Conservation (phyloP, 495 filamentous ascomycete genomes). For the Penicillium dipodomyicola region DNA sequence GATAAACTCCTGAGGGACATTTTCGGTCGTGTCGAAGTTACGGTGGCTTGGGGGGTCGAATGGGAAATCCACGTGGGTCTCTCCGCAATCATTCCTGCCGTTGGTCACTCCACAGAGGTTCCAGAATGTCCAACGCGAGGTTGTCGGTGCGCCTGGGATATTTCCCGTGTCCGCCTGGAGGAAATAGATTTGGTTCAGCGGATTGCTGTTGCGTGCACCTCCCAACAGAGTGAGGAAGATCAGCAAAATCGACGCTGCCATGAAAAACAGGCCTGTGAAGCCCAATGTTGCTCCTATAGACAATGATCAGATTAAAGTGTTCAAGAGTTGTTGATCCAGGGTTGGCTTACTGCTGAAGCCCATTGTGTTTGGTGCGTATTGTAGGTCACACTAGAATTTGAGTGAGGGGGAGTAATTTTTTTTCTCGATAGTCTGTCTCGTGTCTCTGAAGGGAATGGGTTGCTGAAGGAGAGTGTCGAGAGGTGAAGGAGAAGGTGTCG, state of each 20-base stretch:
- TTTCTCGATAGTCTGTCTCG: background rate
- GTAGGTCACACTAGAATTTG: background rate
- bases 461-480: background rate
- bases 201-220: slow-evolving; percentile 56
- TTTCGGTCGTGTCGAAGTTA: slow-evolving; percentile 58
- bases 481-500: background rate
- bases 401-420: background rate
- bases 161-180: slow-evolving; percentile 68
- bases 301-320: slow-evolving; percentile 7
- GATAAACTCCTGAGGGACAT: slow-evolving; percentile 56
- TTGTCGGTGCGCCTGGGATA: slow-evolving; percentile 62
- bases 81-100: slow-evolving; percentile 58
- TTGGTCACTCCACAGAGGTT: slow-evolving; percentile 59
- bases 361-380: slow-evolving; percentile 24
- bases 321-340: background rate
- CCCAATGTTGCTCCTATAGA: slow-evolving; percentile 48
- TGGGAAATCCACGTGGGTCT: slow-evolving; percentile 55
- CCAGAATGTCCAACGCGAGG: slow-evolving; percentile 87
- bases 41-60: slow-evolving; percentile 57
- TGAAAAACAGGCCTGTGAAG: slow-evolving; percentile 68
- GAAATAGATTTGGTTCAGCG: slow-evolving; percentile 76
- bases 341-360: slow-evolving; percentile 33
- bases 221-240: slow-evolving; percentile 79
- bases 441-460: background rate
- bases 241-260: slow-evolving; percentile 68